Evolutionary conservation across 78 protist species (phyloP), one percentile per base, ranked within the genome.

Genomic region (Neovahlkampfia damariscottae): DNA sequence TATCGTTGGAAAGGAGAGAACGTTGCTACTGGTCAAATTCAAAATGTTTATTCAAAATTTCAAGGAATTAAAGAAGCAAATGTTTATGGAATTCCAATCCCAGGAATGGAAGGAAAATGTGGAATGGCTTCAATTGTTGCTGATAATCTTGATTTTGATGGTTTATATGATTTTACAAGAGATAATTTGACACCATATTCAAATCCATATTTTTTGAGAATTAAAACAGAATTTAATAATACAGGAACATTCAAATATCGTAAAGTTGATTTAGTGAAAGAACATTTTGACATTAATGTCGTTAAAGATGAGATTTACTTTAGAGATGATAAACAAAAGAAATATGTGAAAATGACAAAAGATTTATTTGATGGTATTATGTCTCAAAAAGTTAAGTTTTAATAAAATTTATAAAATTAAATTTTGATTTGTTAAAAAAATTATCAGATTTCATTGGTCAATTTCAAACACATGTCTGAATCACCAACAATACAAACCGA

Each of bases 1-100:
- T 72, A 68, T 80, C 83, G 84, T 0, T 84, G 77, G 84, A 70
- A 75, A 71, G 89, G 89, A 28, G 89, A 85, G 78, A 85, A 85
- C 73, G 89, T 81, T 68, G 19, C 76, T n/a, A 85, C 89, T 3
- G 29, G 59, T 8, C 84, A 85, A 38, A 86, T 85, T n/a, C 78
- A 34, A 30, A 72, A 70, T 34, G 82, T 39, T 19, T 7, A 70
- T 1, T 5, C 58, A 19, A 2, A 1, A 35, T 77, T 6, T 19
- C 81, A 69, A 8, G 81, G 81, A n/a, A 2, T 3, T 39, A 39
- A 0, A 1, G 9, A 30, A 19, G 83, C 41, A 19, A 8, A 28
- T 41, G 83, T 79, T 30, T 79, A 74, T 36, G 79, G 77, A 27
- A 8, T 5, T 4, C 40, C 2, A 8, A 0, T 5, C n/a, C 40